These are phyloP conservation scores for Hypsizygus marmoreus DNA, from an alignment of 768 basidiomycete genomes.

Conservation along the genomic window DNA sequence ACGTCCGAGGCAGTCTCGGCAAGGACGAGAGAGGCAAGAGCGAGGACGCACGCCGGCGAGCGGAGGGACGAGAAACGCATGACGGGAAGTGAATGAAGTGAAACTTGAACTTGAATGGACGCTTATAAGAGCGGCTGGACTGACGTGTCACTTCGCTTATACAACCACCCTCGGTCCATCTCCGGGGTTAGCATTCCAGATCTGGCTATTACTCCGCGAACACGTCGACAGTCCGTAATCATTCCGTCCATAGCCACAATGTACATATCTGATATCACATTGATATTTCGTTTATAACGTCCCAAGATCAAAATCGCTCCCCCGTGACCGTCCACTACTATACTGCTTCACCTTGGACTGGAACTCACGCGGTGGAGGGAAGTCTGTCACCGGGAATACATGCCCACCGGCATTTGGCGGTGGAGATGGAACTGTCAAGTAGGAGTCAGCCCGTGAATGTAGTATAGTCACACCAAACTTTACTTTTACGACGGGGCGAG, in stretches of 20 bases:
- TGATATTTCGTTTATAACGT: constrained; percentile 28
- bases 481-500: constrained; percentile 52
- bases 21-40: constrained; percentile 49
- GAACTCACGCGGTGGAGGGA: constrained; percentile 78
- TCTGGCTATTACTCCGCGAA: constrained; percentile 11
- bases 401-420: constrained; percentile 66
- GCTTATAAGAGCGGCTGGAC: constrained; percentile 35
- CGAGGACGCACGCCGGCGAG: constrained; percentile 53
- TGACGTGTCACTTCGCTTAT: constrained; percentile 50
- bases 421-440: constrained; percentile 46
- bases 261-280: not conserved
- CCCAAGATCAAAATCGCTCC: constrained; percentile 69
- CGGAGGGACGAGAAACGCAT: constrained; percentile 69
- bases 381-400: constrained; percentile 74
- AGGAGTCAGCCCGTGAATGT: not conserved
- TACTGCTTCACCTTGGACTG: constrained; percentile 52
- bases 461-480: constrained; percentile 17
- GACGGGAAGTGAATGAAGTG: constrained; percentile 30
- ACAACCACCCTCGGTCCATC: constrained; percentile 18
- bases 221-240: constrained; percentile 10
- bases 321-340: constrained; percentile 61
- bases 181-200: constrained; percentile 1
- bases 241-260: too few species aligned
- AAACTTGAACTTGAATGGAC: constrained; percentile 13
- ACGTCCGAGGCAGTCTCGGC: constrained; percentile 79